Conservation (phyloP, 176 grass and related monocot genomes). For the Avena eriantha region DNA sequence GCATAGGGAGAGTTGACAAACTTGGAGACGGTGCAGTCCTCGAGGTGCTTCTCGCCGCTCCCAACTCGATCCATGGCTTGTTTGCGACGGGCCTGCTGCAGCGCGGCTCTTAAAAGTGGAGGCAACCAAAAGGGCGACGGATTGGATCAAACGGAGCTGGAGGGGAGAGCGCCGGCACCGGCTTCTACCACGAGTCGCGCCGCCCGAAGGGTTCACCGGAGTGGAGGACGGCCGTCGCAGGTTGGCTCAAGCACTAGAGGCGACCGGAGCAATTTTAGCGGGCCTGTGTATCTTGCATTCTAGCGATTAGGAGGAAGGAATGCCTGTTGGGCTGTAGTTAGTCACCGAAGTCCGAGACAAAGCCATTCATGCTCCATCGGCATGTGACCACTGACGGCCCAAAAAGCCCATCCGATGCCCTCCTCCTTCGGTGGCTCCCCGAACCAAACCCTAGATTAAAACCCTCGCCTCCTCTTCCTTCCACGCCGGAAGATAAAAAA, state of each 20-base stretch:
- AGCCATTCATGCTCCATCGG: neutral
- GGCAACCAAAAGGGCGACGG: neutral
- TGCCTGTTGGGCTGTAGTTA: neutral
- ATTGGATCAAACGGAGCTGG: neutral
- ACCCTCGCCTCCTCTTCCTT: conserved; percentile 30
- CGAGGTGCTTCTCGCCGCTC: conserved; percentile 85
- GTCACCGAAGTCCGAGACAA: neutral
- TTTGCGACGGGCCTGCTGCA: neutral
- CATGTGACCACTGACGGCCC: neutral
- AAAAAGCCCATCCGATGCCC: neutral
- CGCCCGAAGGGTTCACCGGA: conserved; percentile 4
- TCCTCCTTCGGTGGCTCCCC: neutral
- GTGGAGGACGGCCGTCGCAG: neutral
- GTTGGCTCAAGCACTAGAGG: neutral
- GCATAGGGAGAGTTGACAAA: conserved; percentile 41
- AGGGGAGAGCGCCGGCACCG: neutral
- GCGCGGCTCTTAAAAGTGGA: neutral
- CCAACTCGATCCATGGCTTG: conserved; percentile 55
- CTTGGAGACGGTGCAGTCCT: conserved; percentile 93
- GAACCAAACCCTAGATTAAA: conserved; percentile 15
- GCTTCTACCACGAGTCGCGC: neutral
- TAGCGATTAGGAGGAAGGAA: neutral
- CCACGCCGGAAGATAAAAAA: conserved; percentile 3
- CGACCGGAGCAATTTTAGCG: neutral
- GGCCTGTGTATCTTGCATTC: neutral